Evolutionary conservation across 2,329 filamentous ascomycete species (phyloP).

Genomic region (Nectriaceae sp.): DNA sequence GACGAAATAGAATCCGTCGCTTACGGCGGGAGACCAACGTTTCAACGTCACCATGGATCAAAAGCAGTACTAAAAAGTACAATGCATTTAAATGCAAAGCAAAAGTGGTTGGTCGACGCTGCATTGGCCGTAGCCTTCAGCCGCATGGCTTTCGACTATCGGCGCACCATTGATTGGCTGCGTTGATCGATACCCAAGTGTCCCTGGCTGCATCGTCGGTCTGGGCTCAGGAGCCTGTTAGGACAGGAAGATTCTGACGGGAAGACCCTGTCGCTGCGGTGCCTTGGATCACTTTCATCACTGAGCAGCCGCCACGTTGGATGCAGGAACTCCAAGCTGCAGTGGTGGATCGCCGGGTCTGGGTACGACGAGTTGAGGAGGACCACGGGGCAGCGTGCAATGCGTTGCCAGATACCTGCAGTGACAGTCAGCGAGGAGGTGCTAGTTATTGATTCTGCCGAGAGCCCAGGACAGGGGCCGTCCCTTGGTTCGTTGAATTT

Average conservation of each 20-base stretch:
- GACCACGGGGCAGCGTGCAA: constrained; percentile 15
- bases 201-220: neutral
- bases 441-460: too few relatives aligned
- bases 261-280: neutral
- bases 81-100: too few relatives aligned
- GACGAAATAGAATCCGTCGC: too few relatives aligned
- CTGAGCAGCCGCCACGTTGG: constrained; percentile 30
- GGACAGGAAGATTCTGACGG: neutral
- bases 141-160: neutral
- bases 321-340: constrained; percentile 31
- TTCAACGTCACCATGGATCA: too few relatives aligned
- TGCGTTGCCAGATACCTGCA: constrained; percentile 10
- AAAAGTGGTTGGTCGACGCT: too few relatives aligned
- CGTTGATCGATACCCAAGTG: neutral
- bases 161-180: neutral
- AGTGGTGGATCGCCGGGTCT: constrained; percentile 10
- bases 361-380: constrained; percentile 4
- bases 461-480: neutral
- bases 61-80: too few relatives aligned
- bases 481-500: constrained; percentile 2
- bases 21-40: too few relatives aligned
- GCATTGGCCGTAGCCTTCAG: constrained; percentile 3
- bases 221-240: neutral
- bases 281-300: constrained; percentile 14
- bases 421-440: too few relatives aligned